A percentile compares a stretch with the other conserved stretches of the same genome.
phyloP scores from a whole-genome alignment of 2,329 filamentous ascomycete species.

The Microdochium nivale region DNA sequence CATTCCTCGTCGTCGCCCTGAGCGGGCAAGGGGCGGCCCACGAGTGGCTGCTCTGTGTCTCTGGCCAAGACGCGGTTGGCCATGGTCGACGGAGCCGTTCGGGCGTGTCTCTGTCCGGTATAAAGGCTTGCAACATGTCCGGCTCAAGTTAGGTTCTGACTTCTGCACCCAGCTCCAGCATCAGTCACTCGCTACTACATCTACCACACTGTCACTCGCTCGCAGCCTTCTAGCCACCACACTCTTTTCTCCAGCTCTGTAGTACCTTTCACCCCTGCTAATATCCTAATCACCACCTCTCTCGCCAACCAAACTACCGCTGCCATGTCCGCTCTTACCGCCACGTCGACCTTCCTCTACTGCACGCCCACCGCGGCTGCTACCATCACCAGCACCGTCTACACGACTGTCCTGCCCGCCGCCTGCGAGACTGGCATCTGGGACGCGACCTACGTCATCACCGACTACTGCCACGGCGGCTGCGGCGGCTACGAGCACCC shows the following conservation, averaged over 20 bases:
- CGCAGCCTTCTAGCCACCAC: constrained; percentile 11
- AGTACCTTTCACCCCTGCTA: constrained; percentile 1
- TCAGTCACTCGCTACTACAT: constrained; percentile 8
- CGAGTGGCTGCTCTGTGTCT: neutral
- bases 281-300: constrained; percentile 1
- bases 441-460: constrained; percentile 31
- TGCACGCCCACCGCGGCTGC: constrained; percentile 17
- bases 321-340: constrained; percentile 7
- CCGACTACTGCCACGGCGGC: constrained; percentile 23
- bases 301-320: neutral
- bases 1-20: neutral
- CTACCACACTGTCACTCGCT: constrained; percentile 16
- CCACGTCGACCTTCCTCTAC: constrained; percentile 18
- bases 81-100: neutral
- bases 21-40: neutral
- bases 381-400: constrained; percentile 25
- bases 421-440: constrained; percentile 27
- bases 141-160: constrained; percentile 1
- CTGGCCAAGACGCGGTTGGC: neutral
- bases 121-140: constrained; percentile 1
- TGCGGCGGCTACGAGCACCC: constrained; percentile 17
- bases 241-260: constrained; percentile 11
- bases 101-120: neutral
- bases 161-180: constrained; percentile 7
- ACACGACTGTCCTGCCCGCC: constrained; percentile 25